phyloP scores from a whole-genome alignment of 352 stramenopile genomes.

The Phytophthora pluvialis region DNA sequence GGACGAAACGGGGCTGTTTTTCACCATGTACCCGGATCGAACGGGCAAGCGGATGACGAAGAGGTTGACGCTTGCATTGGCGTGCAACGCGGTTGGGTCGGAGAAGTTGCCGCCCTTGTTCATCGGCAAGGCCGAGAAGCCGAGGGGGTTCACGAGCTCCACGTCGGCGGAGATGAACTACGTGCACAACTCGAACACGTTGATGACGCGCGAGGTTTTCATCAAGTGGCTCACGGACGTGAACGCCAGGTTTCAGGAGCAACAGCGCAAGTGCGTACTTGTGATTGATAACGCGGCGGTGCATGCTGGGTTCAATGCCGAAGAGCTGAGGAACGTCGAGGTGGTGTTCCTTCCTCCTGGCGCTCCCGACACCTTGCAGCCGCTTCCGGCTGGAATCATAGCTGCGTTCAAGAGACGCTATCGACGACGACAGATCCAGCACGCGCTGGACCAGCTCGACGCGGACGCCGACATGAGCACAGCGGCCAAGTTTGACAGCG shows the following conservation, averaged over 20 bases:
- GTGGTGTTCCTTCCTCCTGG: constrained; percentile 30
- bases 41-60: constrained; percentile 30
- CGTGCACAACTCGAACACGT: constrained; percentile 27
- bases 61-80: constrained; percentile 32
- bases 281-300: constrained; percentile 36
- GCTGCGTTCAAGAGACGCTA: constrained; percentile 38
- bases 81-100: constrained; percentile 43
- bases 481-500: constrained; percentile 24
- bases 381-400: constrained; percentile 33
- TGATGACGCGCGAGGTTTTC: constrained; percentile 47
- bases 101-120: constrained; percentile 41
- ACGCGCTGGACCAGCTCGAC: constrained; percentile 33
- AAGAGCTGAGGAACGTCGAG: constrained; percentile 33
- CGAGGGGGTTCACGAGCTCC: constrained; percentile 29
- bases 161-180: constrained; percentile 36
- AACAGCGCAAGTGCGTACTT: constrained; percentile 35
- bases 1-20: constrained; percentile 38
- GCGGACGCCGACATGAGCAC: constrained; percentile 26
- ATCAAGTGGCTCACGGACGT: constrained; percentile 38
- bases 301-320: constrained; percentile 28
- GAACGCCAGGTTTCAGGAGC: constrained; percentile 26
- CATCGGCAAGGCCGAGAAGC: constrained; percentile 43
- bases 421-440: constrained; percentile 36
- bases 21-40: constrained; percentile 31
- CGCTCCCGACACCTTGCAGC: constrained; percentile 23